These are phyloP conservation scores for Apiotrichum brassicae DNA, from an alignment of 1,284 basidiomycete genomes.

Conservation along the genomic window DNA sequence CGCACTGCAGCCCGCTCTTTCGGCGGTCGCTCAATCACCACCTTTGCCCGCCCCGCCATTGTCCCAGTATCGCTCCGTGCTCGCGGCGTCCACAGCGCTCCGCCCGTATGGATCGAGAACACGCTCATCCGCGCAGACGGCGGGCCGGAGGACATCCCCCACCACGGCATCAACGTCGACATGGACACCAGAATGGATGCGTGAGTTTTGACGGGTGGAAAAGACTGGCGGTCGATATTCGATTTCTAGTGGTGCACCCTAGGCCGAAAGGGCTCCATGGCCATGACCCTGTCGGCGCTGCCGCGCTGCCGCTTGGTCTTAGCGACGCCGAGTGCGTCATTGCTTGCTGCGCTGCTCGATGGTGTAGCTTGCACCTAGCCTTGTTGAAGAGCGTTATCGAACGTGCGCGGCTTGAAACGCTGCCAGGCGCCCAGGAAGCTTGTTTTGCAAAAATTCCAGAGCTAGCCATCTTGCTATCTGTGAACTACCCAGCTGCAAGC, in stretches of 20 bases:
- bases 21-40: not conserved
- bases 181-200: slow-evolving; percentile 37
- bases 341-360: no score
- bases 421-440: no score
- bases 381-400: no score
- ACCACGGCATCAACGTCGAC: slow-evolving; percentile 41
- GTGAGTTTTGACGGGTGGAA: slow-evolving; percentile 21
- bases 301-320: no score
- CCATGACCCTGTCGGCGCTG: no score
- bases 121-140: slow-evolving; percentile 23
- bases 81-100: slow-evolving; percentile 17
- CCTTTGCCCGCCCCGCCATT: not conserved
- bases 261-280: no score
- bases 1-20: slow-evolving; percentile 3
- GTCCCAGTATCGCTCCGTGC: not conserved
- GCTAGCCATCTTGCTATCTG: no score
- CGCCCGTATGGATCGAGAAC: not conserved
- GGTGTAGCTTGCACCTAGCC: no score
- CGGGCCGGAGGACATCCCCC: slow-evolving; percentile 33
- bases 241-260: not conserved
- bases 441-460: no score
- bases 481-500: no score
- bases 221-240: not conserved
- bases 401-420: no score
- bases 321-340: no score